Evolutionary conservation across 2,329 filamentous ascomycete genomes (phyloP).

Genomic region (Cladosporium sp.): DNA sequence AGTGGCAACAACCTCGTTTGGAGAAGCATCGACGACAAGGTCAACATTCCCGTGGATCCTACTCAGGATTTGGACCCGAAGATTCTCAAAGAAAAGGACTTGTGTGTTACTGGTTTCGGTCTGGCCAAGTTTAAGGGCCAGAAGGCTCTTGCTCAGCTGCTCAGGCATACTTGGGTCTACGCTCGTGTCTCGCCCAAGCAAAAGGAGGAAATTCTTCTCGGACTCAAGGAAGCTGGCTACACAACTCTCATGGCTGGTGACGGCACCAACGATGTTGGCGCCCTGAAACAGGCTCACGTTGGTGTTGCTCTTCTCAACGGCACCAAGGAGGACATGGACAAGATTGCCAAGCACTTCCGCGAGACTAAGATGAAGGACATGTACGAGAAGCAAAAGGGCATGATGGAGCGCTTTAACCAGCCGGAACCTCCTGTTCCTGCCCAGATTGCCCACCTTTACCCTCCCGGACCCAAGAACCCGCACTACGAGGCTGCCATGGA

Average conservation of each 20-base stretch:
- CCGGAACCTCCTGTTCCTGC: conserved; percentile 86
- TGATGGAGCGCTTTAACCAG: conserved; percentile 96
- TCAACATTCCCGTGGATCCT: conserved; percentile 80
- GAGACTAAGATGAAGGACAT: conserved; percentile 98
- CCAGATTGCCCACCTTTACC: conserved; percentile 89
- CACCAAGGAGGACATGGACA: conserved; percentile 82
- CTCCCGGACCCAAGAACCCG: conserved; percentile 86
- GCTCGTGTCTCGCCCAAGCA: conserved; percentile 97
- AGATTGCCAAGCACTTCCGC: conserved; percentile 87
- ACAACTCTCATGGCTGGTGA: conserved; percentile 98
- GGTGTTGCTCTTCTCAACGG: conserved; percentile 95
- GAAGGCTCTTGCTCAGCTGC: conserved; percentile 67
- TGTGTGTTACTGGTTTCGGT: conserved; percentile 94
- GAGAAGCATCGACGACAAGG: conserved; percentile 90
- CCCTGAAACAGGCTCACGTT: conserved; percentile 95
- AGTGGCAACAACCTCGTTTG: conserved; percentile 80
- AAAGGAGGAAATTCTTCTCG: conserved; percentile 96
- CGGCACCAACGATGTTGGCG: conserved; percentile 96
- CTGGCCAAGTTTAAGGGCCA: conserved; percentile 84
- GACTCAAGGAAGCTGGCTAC: conserved; percentile 93
- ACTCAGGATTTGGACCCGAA: conserved; percentile 73
- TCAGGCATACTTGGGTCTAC: conserved; percentile 94
- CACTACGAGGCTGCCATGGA: conserved; percentile 89
- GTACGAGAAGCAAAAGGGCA: conserved; percentile 88
- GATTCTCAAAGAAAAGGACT: conserved; percentile 80